Evolutionary conservation across 2,329 filamentous ascomycete species (phyloP).

Genomic region (Coleophoma eucalyptorum): DNA sequence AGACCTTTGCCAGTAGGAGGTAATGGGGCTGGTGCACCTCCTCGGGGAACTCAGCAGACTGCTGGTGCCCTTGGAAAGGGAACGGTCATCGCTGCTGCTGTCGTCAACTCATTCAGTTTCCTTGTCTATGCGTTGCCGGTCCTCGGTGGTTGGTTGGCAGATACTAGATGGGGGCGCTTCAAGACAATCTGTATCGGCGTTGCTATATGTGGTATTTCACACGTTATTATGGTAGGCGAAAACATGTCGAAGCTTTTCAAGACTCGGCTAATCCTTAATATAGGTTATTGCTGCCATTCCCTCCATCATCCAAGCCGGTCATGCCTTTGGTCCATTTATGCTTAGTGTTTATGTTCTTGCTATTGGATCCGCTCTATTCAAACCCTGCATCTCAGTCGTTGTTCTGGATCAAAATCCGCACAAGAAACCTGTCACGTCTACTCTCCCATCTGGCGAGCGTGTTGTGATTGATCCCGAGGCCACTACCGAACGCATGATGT

Average conservation of each 20-base stretch:
- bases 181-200: slow-evolving; percentile 49
- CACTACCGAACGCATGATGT: slow-evolving; percentile 44
- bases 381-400: slow-evolving; percentile 62
- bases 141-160: slow-evolving; percentile 51
- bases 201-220: slow-evolving; percentile 54
- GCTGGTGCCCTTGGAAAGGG: slow-evolving; percentile 58
- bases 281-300: slow-evolving; percentile 52
- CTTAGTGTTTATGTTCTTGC: slow-evolving; percentile 21
- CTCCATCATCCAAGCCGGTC: slow-evolving; percentile 52
- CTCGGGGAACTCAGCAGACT: slow-evolving; percentile 17
- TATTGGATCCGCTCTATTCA: slow-evolving; percentile 55
- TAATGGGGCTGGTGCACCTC: slow-evolving; percentile 34
- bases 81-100: slow-evolving; percentile 46
- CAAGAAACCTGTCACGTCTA: slow-evolving; percentile 36
- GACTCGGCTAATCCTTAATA: too few species aligned
- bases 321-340: slow-evolving; percentile 50
- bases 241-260: too few species aligned
- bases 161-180: slow-evolving; percentile 63
- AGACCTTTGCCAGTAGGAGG: slow-evolving; percentile 37
- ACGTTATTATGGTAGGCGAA: slow-evolving; percentile 50
- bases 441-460: slow-evolving; percentile 49
- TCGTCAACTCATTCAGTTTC: slow-evolving; percentile 47
- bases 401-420: slow-evolving; percentile 53
- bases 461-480: slow-evolving; percentile 57
- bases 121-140: slow-evolving; percentile 46